These are phyloP conservation scores for Xylaria intraflava DNA, from an alignment of 495 filamentous ascomycete genomes.

Conservation along the genomic window DNA sequence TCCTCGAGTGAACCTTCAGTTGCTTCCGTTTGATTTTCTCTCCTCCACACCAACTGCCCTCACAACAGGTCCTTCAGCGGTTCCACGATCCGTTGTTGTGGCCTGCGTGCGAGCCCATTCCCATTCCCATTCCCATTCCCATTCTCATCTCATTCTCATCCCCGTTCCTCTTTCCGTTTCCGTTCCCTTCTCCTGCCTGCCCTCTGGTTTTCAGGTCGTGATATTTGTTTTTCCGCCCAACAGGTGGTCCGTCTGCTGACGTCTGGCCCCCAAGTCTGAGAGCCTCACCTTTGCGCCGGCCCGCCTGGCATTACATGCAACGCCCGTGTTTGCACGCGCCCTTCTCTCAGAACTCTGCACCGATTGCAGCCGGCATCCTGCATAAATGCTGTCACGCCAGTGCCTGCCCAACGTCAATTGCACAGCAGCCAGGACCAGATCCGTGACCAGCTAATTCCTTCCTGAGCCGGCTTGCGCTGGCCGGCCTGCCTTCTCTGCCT, in stretches of 20 bases:
- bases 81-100: conserved; percentile 11
- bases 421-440: neutral
- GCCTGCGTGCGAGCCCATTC: conserved; percentile 6
- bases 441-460: conserved; percentile 2
- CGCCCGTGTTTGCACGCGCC: neutral
- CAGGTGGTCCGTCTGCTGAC: no score
- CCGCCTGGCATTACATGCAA: neutral
- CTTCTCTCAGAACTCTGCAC: conserved; percentile 3
- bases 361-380: conserved; percentile 3
- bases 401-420: neutral
- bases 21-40: neutral
- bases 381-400: neutral
- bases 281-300: neutral
- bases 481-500: conserved; percentile 20
- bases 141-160: no score
- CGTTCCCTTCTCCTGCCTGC: neutral
- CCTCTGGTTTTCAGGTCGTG: conserved; percentile 4
- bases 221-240: conserved; percentile 2
- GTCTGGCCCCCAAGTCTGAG: no score
- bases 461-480: conserved; percentile 5
- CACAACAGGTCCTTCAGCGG: conserved; percentile 9
- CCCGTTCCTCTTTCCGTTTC: no score
- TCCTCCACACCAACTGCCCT: conserved; percentile 9
- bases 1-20: conserved; percentile 1
- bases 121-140: neutral